Percentiles rank a stretch among this genome's conserved stretches.
These are phyloP conservation scores for Thecaphora thlaspeos DNA, from an alignment of 1,284 basidiomycete species.

Conservation along the genomic window DNA sequence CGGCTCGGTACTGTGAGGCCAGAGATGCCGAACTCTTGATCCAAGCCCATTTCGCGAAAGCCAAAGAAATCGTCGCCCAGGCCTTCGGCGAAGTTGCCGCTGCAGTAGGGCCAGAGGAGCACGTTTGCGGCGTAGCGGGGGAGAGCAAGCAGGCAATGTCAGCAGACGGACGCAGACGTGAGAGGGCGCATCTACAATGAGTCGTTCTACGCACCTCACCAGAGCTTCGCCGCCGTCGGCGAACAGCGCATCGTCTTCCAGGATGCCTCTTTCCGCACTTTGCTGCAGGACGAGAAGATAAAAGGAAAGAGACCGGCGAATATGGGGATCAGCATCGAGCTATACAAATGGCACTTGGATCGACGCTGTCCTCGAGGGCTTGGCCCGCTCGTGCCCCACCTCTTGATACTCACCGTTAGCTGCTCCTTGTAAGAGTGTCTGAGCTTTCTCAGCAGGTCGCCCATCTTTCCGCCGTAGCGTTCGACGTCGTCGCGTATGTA, in stretches of 20 bases:
- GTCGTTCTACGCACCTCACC: slow-evolving; percentile 71
- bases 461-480: slow-evolving; percentile 73
- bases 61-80: slow-evolving; percentile 93
- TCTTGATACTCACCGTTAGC: slow-evolving; percentile 63
- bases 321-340: not conserved
- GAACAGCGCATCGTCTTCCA: slow-evolving; percentile 73
- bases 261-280: slow-evolving; percentile 61
- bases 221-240: slow-evolving; percentile 73
- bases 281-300: slow-evolving; percentile 7
- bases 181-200: no score
- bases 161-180: not conserved
- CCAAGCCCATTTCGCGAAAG: slow-evolving; percentile 81
- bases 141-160: slow-evolving; percentile 1
- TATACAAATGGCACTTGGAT: no score
- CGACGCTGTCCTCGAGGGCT: no score
- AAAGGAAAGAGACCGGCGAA: slow-evolving; percentile 6
- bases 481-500: slow-evolving; percentile 88
- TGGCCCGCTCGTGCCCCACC: no score
- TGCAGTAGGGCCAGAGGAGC: slow-evolving; percentile 44
- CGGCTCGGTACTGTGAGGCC: slow-evolving; percentile 76
- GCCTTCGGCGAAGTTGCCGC: slow-evolving; percentile 81
- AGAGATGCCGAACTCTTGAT: slow-evolving; percentile 78
- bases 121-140: slow-evolving; percentile 4
- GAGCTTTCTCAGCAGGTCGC: slow-evolving; percentile 81
- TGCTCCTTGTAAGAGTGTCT: slow-evolving; percentile 74